Evolutionary conservation across 148 eudicot genomes (phyloP), one percentile per base, ranked within the genome.

Genomic region (Oxyria digyna): DNA sequence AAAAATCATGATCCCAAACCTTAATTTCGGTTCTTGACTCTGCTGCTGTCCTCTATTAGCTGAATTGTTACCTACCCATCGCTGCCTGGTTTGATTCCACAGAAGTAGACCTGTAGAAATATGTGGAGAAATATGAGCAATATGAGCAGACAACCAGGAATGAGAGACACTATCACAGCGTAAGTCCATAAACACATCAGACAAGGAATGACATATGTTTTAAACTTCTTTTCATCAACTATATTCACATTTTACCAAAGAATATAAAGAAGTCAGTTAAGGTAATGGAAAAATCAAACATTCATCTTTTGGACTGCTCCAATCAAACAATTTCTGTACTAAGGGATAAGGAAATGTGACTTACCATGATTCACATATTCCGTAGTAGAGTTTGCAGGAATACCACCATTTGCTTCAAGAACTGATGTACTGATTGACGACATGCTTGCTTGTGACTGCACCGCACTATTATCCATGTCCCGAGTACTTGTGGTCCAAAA

Each of bases 71-170:
- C 85, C 89, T 40, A 81, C 69, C 96, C 98, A 92, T 42, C 84
- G 90, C 77, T 87, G 88, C 78, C 98, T 85, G 43, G 73, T 89
- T 76, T 87, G 91, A 67, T 77, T 89, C 98, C 98, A 92, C 45
- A 87, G 84, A 82, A 80, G 82, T 74, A 87, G 85, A 69, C 98
- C 98, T 92, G 65, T 40, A 78, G 42, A 67, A 31, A 74, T 21
- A 69, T 50, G 62, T 5, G 1, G 68, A 48, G 66, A 26, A 69
- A 12, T 20, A 31, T 57, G 37, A 14, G 14, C 13, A 13, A 26
- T 5, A 15, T 46, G 40, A 23, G n/a, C 42, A 31, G 23, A 21
- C 32, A 11, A 17, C 42, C 69, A 55, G 17, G 4, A 49, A 49
- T 13, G 55, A 49, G 55, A 49, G 11, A 8, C 8, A 49, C 20